phyloP scores from a whole-genome alignment of 1,284 basidiomycete genomes.

The Ustilago esculenta region DNA sequence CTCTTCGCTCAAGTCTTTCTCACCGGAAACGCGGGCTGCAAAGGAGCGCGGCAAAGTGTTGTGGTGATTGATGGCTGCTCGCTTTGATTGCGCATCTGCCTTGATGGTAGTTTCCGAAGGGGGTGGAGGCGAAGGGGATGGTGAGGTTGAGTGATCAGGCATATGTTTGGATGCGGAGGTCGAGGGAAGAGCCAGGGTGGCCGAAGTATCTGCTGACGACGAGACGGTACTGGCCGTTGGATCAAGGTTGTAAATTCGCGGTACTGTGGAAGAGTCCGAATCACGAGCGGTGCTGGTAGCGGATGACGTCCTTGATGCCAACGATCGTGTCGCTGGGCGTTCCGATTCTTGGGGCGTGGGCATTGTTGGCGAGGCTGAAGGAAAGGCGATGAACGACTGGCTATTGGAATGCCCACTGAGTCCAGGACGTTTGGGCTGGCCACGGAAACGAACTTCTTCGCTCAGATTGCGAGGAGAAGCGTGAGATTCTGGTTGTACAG shows the following conservation, averaged over 20 bases:
- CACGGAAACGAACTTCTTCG: slow-evolving; percentile 29
- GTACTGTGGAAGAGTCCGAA: not conserved
- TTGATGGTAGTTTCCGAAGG: slow-evolving; percentile 24
- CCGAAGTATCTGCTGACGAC: slow-evolving; percentile 20
- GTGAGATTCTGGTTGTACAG: not conserved
- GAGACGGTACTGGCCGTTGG: slow-evolving; percentile 4
- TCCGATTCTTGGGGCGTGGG: not conserved
- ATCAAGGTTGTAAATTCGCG: slow-evolving; percentile 9
- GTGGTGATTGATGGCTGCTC: not conserved
- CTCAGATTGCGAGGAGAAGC: not conserved
- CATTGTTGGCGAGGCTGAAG: not conserved
- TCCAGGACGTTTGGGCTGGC: slow-evolving; percentile 1
- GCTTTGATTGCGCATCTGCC: not conserved
- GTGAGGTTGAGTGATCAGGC: not conserved
- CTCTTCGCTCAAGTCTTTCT: not conserved
- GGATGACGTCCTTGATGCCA: slow-evolving; percentile 13
- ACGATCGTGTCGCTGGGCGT: not conserved
- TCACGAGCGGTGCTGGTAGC: slow-evolving; percentile 11
- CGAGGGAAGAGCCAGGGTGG: slow-evolving; percentile 14
- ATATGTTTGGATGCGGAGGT: slow-evolving; percentile 2
- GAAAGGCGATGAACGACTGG: slow-evolving; percentile 34
- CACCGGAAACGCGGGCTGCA: not conserved
- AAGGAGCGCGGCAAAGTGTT: slow-evolving; percentile 26
- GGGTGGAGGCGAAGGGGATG: slow-evolving; percentile 1
- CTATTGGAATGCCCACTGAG: not conserved